Evolutionary conservation across 257 asterid genomes (phyloP), one percentile per base, ranked within the genome.

Genomic region (Solanum raphanifolium): DNA sequence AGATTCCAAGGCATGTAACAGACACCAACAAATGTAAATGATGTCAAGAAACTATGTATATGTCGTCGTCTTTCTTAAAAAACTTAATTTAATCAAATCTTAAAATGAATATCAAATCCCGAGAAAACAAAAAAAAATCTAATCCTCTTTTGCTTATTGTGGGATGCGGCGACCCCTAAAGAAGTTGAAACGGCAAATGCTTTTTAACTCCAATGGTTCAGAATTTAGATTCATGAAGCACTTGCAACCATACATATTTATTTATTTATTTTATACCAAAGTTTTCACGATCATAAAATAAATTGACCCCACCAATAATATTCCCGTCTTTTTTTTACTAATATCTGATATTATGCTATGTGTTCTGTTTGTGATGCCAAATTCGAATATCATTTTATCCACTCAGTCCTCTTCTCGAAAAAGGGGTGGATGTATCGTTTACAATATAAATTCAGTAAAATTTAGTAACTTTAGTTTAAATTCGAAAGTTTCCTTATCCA

Each of bases 111-210:
- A 71, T 1, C 41, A 8, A 1, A 9, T 34, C 0, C 27, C 2
- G 15, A 18, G 10, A 32, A 29, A 60, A 4, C 6, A 1, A 29
- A 29, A 16, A 39, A 69, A 13, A 71, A 13, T 21, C 8, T 4
- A 21, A 75, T 12, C 2, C 12, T 6, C 1, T 73, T 20, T 3
- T 23, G 29, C 48, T 10, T 11, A 1, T 13, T n/a, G 35, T 76
- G 35, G 36, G 1, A 73, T 35, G 52, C 52, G 31, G 69, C 18
- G 18, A 20, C 85, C 69, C 29, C 29, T 81, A 81, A 18, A 81
- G 85, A 81, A 46, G 8, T 12, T 81, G 85, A 81, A 5, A 81
- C 5, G 85, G 85, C 69, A 81, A 46, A 74, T 21, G 41, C 82
- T 73, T 20, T 32, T 78, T n/a, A 78, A n/a, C 7, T 78, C 16